phyloP scores from a whole-genome alignment of 805 yeast genomes.

The Ogataea thermomethanolica region DNA sequence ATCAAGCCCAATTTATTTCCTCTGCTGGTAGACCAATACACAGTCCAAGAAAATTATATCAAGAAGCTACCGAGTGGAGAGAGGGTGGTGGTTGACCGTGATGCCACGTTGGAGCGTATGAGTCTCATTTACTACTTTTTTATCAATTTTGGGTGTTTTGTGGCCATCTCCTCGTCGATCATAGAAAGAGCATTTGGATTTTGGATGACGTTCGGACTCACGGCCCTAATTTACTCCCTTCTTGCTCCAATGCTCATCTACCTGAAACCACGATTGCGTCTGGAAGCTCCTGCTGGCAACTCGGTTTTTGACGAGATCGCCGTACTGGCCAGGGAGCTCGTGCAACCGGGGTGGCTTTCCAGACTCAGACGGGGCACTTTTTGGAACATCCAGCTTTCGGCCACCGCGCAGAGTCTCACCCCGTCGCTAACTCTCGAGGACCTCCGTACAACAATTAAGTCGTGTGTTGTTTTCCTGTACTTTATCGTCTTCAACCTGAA shows the following conservation, averaged over 20 bases:
- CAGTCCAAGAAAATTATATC: constrained; percentile 50
- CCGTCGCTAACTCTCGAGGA: constrained; percentile 35
- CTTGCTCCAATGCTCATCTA: constrained; percentile 43
- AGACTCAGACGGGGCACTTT: constrained; percentile 38
- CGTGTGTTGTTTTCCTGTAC: constrained; percentile 45
- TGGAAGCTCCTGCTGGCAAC: constrained; percentile 38
- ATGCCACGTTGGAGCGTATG: constrained; percentile 38
- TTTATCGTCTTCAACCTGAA: constrained; percentile 37
- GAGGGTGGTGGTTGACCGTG: constrained; percentile 52
- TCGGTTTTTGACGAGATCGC: constrained; percentile 41
- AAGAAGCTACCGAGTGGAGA: constrained; percentile 51
- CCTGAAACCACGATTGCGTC: constrained; percentile 34
- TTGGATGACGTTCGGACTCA: constrained; percentile 49
- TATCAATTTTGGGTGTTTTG: constrained; percentile 51
- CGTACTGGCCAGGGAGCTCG: constrained; percentile 37
- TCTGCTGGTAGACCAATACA: constrained; percentile 56
- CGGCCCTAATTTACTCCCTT: constrained; percentile 49
- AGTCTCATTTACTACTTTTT: constrained; percentile 49
- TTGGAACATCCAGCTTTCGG: constrained; percentile 36
- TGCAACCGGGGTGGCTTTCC: constrained; percentile 38
- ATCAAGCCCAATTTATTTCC: constrained; percentile 52
- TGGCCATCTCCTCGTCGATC: constrained; percentile 46
- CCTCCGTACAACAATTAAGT: constrained; percentile 39
- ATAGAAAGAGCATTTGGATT: constrained; percentile 47
- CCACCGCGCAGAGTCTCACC: constrained; percentile 5